These are phyloP conservation scores for Lasiodiplodia citricola DNA, from an alignment of 2,329 filamentous ascomycete genomes.

Conservation along the genomic window DNA sequence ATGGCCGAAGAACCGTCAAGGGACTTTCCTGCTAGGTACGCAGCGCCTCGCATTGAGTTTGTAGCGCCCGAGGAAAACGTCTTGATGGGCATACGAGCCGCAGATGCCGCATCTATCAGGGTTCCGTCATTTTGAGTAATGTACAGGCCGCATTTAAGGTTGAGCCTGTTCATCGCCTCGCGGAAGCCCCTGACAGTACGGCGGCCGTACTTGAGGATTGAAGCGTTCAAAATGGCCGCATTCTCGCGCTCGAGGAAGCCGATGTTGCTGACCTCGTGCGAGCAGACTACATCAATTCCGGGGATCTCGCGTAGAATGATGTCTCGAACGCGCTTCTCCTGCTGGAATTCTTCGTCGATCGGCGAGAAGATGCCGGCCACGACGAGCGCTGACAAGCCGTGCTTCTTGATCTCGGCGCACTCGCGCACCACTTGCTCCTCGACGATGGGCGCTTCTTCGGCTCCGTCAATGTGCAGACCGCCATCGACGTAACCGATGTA, in stretches of 20 bases:
- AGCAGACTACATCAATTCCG: constrained; percentile 57
- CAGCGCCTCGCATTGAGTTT: constrained; percentile 59
- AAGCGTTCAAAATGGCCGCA: constrained; percentile 57
- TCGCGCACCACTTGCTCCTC: constrained; percentile 53
- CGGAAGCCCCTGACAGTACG: constrained; percentile 54
- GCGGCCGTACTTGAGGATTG: constrained; percentile 54
- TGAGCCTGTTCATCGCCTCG: constrained; percentile 51
- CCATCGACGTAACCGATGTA: constrained; percentile 55
- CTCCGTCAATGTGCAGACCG: constrained; percentile 53
- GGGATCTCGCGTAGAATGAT: constrained; percentile 56
- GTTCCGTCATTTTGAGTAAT: constrained; percentile 61
- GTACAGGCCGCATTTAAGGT: constrained; percentile 55
- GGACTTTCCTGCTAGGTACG: constrained; percentile 43
- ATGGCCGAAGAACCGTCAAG: constrained; percentile 13
- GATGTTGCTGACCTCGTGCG: constrained; percentile 57
- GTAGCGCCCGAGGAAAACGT: constrained; percentile 60
- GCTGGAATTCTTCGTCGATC: constrained; percentile 58
- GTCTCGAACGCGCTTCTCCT: constrained; percentile 57
- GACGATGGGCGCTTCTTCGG: constrained; percentile 47
- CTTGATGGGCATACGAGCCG: constrained; percentile 55
- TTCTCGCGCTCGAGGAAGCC: constrained; percentile 59
- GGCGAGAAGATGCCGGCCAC: constrained; percentile 64
- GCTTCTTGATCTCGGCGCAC: constrained; percentile 51
- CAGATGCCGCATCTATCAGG: constrained; percentile 53
- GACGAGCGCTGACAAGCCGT: constrained; percentile 55